phyloP scores from a whole-genome alignment of 2,329 filamentous ascomycete genomes.

The Exophiala alcalophila region DNA sequence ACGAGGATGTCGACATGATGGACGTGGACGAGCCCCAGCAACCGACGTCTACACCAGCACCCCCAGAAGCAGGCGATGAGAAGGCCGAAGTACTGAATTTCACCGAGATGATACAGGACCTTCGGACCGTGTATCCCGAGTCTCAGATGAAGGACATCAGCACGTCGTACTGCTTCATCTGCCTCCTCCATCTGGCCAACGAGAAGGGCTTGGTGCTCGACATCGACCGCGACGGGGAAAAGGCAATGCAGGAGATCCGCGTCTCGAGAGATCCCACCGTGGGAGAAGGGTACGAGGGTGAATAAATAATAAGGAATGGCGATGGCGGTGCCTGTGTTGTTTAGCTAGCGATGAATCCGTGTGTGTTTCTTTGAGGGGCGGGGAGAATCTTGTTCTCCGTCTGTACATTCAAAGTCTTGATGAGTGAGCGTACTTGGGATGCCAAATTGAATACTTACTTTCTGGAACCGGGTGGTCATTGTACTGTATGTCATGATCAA shows the following conservation, averaged over 20 bases:
- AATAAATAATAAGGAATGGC: too few relatives aligned
- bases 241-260: slow-evolving; percentile 43
- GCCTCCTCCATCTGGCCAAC: slow-evolving; percentile 83
- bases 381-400: too few relatives aligned
- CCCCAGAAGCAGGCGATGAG: slow-evolving; percentile 37
- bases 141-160: slow-evolving; percentile 89
- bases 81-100: slow-evolving; percentile 65
- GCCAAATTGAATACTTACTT: too few relatives aligned
- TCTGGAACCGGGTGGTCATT: too few relatives aligned
- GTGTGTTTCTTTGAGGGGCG: too few relatives aligned
- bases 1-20: slow-evolving; percentile 29
- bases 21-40: slow-evolving; percentile 27
- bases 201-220: slow-evolving; percentile 83
- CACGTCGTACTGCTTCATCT: slow-evolving; percentile 91
- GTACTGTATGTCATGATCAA: too few relatives aligned
- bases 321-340: too few relatives aligned
- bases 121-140: slow-evolving; percentile 82
- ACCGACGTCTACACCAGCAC: slow-evolving; percentile 28
- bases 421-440: too few relatives aligned
- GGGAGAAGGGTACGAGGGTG: slow-evolving; percentile 33
- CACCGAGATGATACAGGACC: slow-evolving; percentile 83
- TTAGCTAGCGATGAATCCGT: too few relatives aligned
- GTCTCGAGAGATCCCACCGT: slow-evolving; percentile 27
- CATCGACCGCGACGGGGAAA: slow-evolving; percentile 49
- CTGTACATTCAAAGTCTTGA: too few relatives aligned